Evolutionary conservation across 2,329 filamentous ascomycete genomes (phyloP).

Genomic region (Penicillium sp.): DNA sequence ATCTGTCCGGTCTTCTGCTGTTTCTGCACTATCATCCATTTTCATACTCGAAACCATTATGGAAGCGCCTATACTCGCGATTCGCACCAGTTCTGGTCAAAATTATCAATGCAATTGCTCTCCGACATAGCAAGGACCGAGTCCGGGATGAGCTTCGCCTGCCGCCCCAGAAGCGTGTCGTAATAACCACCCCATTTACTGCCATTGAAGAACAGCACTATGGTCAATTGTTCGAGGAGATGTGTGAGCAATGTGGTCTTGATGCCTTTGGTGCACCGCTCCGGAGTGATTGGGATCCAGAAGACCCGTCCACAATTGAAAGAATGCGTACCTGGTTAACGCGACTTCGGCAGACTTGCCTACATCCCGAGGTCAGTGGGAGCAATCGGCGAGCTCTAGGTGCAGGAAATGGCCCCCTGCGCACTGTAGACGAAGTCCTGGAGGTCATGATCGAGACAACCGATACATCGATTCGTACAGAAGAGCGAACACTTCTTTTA

Average conservation of each 20-base stretch:
- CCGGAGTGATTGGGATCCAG: conserved; percentile 65
- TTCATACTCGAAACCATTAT: conserved; percentile 65
- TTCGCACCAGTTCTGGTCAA: conserved; percentile 68
- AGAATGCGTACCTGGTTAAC: conserved; percentile 80
- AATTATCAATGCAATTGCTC: conserved; percentile 72
- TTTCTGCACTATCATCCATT: conserved; percentile 83
- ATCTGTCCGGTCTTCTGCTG: conserved; percentile 77
- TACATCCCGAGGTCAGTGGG: conserved; percentile 81
- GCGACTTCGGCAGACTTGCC: conserved; percentile 76
- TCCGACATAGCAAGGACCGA: conserved; percentile 84
- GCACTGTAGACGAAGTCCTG: conserved; percentile 84
- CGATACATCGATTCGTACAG: conserved; percentile 66
- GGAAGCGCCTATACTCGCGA: conserved; percentile 66
- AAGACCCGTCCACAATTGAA: conserved; percentile 62
- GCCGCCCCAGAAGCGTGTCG: conserved; percentile 80
- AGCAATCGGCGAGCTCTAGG: conserved; percentile 68
- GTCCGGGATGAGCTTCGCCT: conserved; percentile 78
- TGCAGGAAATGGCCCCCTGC: conserved; percentile 67
- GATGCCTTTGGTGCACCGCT: conserved; percentile 66
- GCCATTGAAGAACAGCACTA: conserved; percentile 92
- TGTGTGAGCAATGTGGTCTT: conserved; percentile 72
- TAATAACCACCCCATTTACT: conserved; percentile 88
- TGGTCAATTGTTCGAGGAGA: conserved; percentile 71
- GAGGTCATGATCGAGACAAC: conserved; percentile 90
- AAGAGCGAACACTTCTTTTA: conserved; percentile 70